Evolutionary conservation across 2,329 filamentous ascomycete genomes (phyloP), one percentile per base, ranked within the genome.

Genomic region (Claviceps africana): DNA sequence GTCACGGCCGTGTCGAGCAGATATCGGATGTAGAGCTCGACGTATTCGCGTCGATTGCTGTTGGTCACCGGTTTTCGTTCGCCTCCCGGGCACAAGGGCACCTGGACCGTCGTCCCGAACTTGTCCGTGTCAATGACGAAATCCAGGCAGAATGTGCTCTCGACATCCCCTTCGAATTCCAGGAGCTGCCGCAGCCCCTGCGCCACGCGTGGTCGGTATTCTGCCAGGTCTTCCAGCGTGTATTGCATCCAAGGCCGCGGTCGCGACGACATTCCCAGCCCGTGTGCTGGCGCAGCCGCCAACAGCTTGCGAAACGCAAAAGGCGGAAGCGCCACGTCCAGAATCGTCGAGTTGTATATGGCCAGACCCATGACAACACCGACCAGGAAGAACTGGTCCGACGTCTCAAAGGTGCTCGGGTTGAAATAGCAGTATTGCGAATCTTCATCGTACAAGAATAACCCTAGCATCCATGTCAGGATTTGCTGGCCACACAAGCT

Each of bases 381-480:
- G 30, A 96, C 86, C 22, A 95, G 75, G 63, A 93, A 95, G 67
- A 87, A 96, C 58, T 95, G 88, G 62, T 95, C 88, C 0, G 88
- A 90, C 0, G 87, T 90, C 65, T 95, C 90, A 59, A 95, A 89
- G 17, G 86, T 88, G 63, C 84, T 81, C 0, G 89, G 86, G 63
- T 95, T 95, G 71, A 96, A 96, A 67, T 95, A 96, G 68, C 90
- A 95, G 63, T 86, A 88, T 47, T 81, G 79, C 3, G 89, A 95
- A 61, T 95, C 88, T 50, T 95, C 88, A 56, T 95, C 90, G 65
- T 95, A 95, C 8, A 86, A 72, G 64, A 96, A 96, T 67, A 96
- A 81, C n/a, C 88, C 88, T 90, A 48, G n/a, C n/a, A n/a, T n/a
- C n/a, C n/a, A n/a, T n/a, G n/a, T n/a, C n/a, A n/a, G n/a, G n/a